Base-by-base conservation (phyloP, 345 rosid genomes). In the Geranium brycei region DNA sequence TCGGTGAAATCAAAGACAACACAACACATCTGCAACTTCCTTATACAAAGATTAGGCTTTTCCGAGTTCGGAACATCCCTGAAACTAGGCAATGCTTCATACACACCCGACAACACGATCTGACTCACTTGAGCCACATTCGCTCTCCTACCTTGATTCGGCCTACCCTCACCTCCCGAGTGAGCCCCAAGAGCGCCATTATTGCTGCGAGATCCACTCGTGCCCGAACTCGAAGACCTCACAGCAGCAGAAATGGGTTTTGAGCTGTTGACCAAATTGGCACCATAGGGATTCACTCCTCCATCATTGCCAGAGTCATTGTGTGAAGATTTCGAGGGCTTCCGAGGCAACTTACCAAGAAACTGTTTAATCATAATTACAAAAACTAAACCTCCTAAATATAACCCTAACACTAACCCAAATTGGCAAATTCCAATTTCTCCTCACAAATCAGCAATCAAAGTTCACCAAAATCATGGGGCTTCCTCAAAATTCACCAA, bases 1-100 rank as follows among this genome's bases (percentile, higher is more conserved):
- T 73, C 78, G 59, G 23, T 77, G 61, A 77, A 77, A 62, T 77
- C 81, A 61, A 77, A 77, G 63, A 73, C 62, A 16, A 77, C 77
- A 59, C 77, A 73, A 47, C 81, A 77, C 75, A 77, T 59, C 60
- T 61, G 71, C 73, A 77, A 58, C 73, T 73, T 77, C 62, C 67
- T 73, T 23, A 2, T 23, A 23, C 28, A 23, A 23, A 23, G 28
- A 23, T 23, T 23, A 23, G 28, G 28, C 28, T 73, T 73, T 56
- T 77, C 81, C 1, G 75, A 67, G 47, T 57, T 73, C 13, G 80
- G 72, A 64, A 62, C 64, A 62, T 35, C 65, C 31, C 57, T 18
- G 15, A 62, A 62, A 38, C 65, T 41, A 2, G 65, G 65, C 55
- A 62, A 41, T 1, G 65, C 65, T 23, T 62, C 65, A n/a, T 47